Base-by-base conservation (phyloP, 805 yeast species). In the Naumovozyma dairenensis region DNA sequence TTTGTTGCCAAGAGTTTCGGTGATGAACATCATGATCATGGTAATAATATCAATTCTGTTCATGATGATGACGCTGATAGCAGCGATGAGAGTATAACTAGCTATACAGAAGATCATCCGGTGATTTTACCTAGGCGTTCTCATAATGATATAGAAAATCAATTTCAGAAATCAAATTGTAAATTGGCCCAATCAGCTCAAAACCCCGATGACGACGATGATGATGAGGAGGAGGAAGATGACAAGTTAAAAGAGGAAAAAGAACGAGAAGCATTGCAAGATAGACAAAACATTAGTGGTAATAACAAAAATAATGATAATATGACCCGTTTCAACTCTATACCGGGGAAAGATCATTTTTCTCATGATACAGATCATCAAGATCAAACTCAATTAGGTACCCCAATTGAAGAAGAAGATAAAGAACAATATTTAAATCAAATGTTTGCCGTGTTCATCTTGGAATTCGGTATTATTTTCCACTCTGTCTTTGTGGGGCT, bases 401-500 rank as follows among this genome's bases (percentile, higher is more conserved):
- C 42, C 6, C 43, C 41, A 14, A 35, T 38, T 4, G 38, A 38
- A 15, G 32, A 39, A 21, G 19, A 25, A 7, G 37, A 42, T 9
- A 62, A 57, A 39, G 78, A 73, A 50, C 56, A 60, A 27, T 76
- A 73, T 49, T 62, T 68, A 25, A 75, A 74, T 24, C 79, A 77
- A 52, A 48, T 79, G 12, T 49, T 77, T 7, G 44, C 71, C 9
- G 69, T 74, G 1, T 67, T 74, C 32, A 71, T 78, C 22, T 59
- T 81, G 39, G 94, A 83, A 54, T 79, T 80, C 44, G 94, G 94
- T 49, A 68, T 84, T 28, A 58, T 84, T 21, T 80, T 83, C 65
- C 94, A 84, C 58, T 84, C 94, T 3, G 72, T 84, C 3, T 81
- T 84, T 48, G 70, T 84, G 36, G 94, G 94, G 17, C 63, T 84